Evolutionary conservation across 768 basidiomycete genomes (phyloP), one percentile per base, ranked within the genome.

Genomic region (Lentinula raphanica): DNA sequence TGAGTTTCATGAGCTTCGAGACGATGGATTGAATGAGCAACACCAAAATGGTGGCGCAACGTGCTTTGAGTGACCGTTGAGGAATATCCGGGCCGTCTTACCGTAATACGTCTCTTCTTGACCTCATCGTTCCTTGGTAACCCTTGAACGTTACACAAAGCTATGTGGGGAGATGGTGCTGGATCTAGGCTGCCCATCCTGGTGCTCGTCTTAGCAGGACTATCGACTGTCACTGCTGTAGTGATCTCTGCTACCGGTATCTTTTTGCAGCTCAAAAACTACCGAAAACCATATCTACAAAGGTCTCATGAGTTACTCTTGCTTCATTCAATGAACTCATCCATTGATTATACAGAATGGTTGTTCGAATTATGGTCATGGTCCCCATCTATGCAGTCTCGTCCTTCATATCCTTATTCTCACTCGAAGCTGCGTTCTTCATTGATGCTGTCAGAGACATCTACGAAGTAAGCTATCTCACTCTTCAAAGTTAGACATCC

Each of bases 341-440:
- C 49, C 11, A 8, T 9, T n/a, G 2, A 21, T 35, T 59, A 9
- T 36, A 19, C 58, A 90, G 96, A 62, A 90, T 92, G 82, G 94
- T 96, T 49, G 80, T 97, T 44, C 83, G 97, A 48, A 97, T 98
- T 68, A 94, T 98, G 90, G 61, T 98, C 64, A 98, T 98, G 94
- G 92, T 92, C 5, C 96, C 96, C 0, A 75, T 98, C 28, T 98
- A 99, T 69, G 93, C 86, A 1, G 77, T 98, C 28, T 81, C 97
- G 0, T 94, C 93, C 3, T 77, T 98, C 63, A 93, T 98, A 60
- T 93, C 96, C 0, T 77, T 99, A 39, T 92, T 94, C 74, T 97
- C 94, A 0, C 76, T 98, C 56, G 90, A 96, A 67, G 93, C 90
- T 2, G 97, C 97, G 0, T 98, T 98, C 75, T 87, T 97, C 60